Evolutionary conservation across 495 filamentous ascomycete species (phyloP).

Genomic region (Penicillium ochrochloron): DNA sequence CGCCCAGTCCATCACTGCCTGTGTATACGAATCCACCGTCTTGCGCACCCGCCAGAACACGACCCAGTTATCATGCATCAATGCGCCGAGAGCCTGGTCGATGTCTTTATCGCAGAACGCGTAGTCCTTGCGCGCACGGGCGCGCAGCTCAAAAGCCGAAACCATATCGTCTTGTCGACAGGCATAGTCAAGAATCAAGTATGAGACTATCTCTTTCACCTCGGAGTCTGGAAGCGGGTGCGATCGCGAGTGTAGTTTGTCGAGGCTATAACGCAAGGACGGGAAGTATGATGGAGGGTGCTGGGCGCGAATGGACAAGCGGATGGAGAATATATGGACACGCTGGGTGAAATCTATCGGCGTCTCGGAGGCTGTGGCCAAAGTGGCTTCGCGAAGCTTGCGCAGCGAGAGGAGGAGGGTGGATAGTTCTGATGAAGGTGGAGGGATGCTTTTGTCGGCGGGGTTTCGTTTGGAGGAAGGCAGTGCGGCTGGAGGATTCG

Average conservation of each 20-base stretch:
- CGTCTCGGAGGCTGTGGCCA: constrained; percentile 67
- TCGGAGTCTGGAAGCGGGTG: constrained; percentile 69
- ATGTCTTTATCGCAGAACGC: constrained; percentile 64
- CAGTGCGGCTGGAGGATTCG: constrained; percentile 43
- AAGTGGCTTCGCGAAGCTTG: constrained; percentile 86
- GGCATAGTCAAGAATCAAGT: constrained; percentile 84
- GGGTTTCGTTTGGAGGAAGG: constrained; percentile 27
- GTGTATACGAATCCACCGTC: constrained; percentile 75
- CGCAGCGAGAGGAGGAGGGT: constrained; percentile 74
- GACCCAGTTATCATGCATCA: constrained; percentile 82
- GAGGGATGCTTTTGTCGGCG: constrained; percentile 32
- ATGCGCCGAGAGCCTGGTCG: constrained; percentile 66
- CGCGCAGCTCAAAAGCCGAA: constrained; percentile 67
- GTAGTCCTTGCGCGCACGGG: constrained; percentile 51
- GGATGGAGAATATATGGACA: constrained; percentile 80
- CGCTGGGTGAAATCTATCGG: constrained; percentile 64
- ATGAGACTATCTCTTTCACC: constrained; percentile 75
- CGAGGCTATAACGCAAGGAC: constrained; percentile 77
- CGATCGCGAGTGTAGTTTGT: constrained; percentile 63
- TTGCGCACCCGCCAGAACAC: constrained; percentile 72
- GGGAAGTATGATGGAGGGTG: constrained; percentile 89
- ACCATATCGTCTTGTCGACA: constrained; percentile 79
- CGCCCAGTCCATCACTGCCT: constrained; percentile 78
- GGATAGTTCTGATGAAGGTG: constrained; percentile 57
- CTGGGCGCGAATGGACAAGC: constrained; percentile 75